Evolutionary conservation across 1,139 yeast species (phyloP).

Genomic region (Arxiozyma slooffiae): DNA sequence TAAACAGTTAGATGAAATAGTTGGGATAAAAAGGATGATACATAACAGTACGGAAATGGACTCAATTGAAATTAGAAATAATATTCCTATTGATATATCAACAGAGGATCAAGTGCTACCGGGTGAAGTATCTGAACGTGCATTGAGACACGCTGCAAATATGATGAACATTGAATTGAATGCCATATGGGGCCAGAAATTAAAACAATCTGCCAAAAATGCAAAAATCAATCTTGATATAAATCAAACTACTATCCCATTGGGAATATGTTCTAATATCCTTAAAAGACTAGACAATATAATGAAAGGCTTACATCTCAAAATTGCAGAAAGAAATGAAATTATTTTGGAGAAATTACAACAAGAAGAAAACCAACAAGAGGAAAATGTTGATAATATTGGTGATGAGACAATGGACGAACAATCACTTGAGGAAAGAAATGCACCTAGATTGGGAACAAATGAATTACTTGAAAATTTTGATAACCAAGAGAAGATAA

Average conservation of each 20-base stretch:
- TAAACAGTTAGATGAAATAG: background rate
- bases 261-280: constrained; percentile 12
- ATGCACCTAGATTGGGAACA: background rate
- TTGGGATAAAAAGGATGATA: background rate
- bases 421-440: background rate
- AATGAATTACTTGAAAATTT: background rate
- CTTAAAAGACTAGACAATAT: constrained; percentile 23
- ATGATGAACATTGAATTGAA: constrained; percentile 24
- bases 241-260: constrained; percentile 19
- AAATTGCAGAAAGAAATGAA: constrained; percentile 20
- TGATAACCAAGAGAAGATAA: background rate
- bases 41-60: background rate
- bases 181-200: constrained; percentile 23
- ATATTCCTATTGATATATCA: constrained; percentile 2
- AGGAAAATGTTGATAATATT: background rate
- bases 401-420: background rate
- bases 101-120: constrained; percentile 5
- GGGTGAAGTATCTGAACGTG: constrained; percentile 21
- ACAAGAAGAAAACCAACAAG: too few species aligned
- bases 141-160: constrained; percentile 18
- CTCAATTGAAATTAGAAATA: background rate
- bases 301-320: constrained; percentile 22
- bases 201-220: constrained; percentile 14
- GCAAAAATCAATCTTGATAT: constrained; percentile 17
- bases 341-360: too few species aligned